Evolutionary conservation across 352 stramenopile species (phyloP).

Genomic region (Phytophthora nicotianae): DNA sequence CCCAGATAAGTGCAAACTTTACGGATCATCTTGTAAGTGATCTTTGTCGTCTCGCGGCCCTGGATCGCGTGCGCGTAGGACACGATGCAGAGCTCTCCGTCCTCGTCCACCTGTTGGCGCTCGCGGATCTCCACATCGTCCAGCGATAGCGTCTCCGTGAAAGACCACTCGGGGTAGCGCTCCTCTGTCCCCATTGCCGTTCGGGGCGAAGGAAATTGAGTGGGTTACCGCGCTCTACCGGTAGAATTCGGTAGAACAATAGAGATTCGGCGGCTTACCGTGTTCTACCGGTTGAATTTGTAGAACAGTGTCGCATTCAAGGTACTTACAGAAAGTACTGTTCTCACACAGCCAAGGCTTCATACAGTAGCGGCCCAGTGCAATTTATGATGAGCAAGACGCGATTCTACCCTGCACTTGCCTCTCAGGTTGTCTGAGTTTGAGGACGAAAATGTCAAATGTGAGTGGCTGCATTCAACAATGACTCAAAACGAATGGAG

Average conservation of each 20-base stretch:
- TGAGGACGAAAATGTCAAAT: too few relatives aligned
- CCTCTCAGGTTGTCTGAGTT: too few relatives aligned
- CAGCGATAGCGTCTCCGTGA: slow-evolving; percentile 27
- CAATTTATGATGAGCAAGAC: too few relatives aligned
- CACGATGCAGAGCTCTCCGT: slow-evolving; percentile 15
- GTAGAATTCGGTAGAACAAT: not conserved
- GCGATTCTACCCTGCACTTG: too few relatives aligned
- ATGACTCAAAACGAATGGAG: too few relatives aligned
- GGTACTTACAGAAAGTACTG: too few relatives aligned
- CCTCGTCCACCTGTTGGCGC: slow-evolving; percentile 13
- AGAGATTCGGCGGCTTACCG: not conserved
- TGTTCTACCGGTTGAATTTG: not conserved
- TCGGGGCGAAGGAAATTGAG: not conserved
- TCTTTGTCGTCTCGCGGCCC: slow-evolving; percentile 19
- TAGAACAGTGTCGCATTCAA: not conserved
- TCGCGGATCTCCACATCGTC: slow-evolving; percentile 28
- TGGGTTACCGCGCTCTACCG: not conserved
- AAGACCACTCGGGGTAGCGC: slow-evolving; percentile 14
- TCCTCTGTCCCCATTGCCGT: slow-evolving; percentile 10
- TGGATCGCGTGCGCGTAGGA: slow-evolving; percentile 28
- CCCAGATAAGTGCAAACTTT: slow-evolving; percentile 25
- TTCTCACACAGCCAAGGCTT: too few relatives aligned
- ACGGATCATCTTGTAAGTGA: slow-evolving; percentile 24
- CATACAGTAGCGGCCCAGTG: too few relatives aligned
- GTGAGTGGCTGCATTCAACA: too few relatives aligned